Conservation (phyloP, 2,329 filamentous ascomycete genomes). For the Incumbomyces delicatus region DNA sequence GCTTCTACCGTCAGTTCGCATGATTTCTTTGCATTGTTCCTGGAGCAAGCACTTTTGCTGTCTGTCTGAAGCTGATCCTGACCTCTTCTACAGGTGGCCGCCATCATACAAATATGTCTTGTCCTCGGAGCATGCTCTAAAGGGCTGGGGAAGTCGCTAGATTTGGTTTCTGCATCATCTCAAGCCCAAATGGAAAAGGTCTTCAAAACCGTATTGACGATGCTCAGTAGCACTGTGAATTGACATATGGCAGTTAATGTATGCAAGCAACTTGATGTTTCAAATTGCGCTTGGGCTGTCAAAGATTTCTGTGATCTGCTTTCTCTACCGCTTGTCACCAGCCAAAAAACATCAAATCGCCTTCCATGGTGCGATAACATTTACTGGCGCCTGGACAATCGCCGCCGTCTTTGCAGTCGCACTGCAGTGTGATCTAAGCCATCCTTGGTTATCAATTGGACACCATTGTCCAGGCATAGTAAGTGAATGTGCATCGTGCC, state of each 20-base stretch:
- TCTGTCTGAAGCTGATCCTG: no score
- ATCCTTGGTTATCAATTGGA: slow-evolving; percentile 17
- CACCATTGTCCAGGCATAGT: slow-evolving; percentile 16
- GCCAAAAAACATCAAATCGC: slow-evolving; percentile 11
- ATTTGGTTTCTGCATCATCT: slow-evolving; percentile 14
- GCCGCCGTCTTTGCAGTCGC: slow-evolving; percentile 15
- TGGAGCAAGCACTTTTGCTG: no score
- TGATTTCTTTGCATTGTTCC: no score
- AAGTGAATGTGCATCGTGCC: slow-evolving; percentile 7
- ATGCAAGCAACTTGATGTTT: slow-evolving; percentile 21
- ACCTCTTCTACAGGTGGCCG: no score
- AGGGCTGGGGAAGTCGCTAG: slow-evolving; percentile 28
- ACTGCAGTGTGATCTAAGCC: slow-evolving; percentile 21
- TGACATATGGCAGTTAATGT: slow-evolving; percentile 19
- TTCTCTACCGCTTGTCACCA: slow-evolving; percentile 13
- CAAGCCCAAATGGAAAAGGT: slow-evolving; percentile 13
- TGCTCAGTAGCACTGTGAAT: no score
- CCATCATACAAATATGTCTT: no score
- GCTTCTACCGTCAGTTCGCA: slow-evolving; percentile 27
- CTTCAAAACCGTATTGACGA: no score
- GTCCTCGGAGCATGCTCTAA: slow-evolving; percentile 25
- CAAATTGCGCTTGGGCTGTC: slow-evolving; percentile 18
- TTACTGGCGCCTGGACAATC: slow-evolving; percentile 10
- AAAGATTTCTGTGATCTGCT: slow-evolving; percentile 20
- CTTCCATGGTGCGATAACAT: slow-evolving; percentile 9